phyloP scores from a whole-genome alignment of 228 moss, liverwort and hornwort genomes.

The Sphagnum fallax region DNA sequence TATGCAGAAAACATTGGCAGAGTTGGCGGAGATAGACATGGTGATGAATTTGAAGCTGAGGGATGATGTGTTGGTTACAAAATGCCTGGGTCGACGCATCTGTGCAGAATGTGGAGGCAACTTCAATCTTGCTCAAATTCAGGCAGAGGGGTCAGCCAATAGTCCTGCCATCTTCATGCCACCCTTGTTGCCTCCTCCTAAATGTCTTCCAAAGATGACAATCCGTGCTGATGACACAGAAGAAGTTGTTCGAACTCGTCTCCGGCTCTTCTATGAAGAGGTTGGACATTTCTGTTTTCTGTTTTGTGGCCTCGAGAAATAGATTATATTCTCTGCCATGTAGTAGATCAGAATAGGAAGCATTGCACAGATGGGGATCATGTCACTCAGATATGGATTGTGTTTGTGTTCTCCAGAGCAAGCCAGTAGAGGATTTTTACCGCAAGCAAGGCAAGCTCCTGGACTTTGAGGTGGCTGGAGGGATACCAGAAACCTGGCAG shows the following conservation, averaged over 20 bases:
- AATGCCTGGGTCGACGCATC: conserved; percentile 89
- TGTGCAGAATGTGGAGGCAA: conserved; percentile 92
- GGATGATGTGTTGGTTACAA: conserved; percentile 78
- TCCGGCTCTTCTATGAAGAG: conserved; percentile 84
- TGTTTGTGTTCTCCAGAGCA: conserved; percentile 52
- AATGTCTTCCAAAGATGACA: conserved; percentile 79
- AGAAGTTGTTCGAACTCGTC: conserved; percentile 76
- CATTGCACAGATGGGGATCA: too few relatives aligned
- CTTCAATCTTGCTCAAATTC: conserved; percentile 83
- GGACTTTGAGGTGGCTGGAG: conserved; percentile 88
- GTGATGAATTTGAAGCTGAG: conserved; percentile 86
- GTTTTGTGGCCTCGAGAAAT: not conserved
- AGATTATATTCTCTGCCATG: not conserved
- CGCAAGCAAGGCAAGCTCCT: conserved; percentile 51
- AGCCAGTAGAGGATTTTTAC: conserved; percentile 82
- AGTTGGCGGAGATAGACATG: conserved; percentile 73
- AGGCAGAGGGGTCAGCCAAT: conserved; percentile 47
- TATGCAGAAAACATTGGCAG: conserved; percentile 69
- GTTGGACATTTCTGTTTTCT: conserved; percentile 12
- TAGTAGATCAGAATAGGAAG: too few relatives aligned
- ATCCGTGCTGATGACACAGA: conserved; percentile 82
- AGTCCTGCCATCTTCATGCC: conserved; percentile 80
- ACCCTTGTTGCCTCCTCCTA: conserved; percentile 75
- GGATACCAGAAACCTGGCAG: conserved; percentile 88
- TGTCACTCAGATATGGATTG: not conserved